A percentile compares a stretch with the other conserved stretches of the same genome.
Conservation (phyloP, 2,329 filamentous ascomycete species). For the Graphilbum fragrans region DNA sequence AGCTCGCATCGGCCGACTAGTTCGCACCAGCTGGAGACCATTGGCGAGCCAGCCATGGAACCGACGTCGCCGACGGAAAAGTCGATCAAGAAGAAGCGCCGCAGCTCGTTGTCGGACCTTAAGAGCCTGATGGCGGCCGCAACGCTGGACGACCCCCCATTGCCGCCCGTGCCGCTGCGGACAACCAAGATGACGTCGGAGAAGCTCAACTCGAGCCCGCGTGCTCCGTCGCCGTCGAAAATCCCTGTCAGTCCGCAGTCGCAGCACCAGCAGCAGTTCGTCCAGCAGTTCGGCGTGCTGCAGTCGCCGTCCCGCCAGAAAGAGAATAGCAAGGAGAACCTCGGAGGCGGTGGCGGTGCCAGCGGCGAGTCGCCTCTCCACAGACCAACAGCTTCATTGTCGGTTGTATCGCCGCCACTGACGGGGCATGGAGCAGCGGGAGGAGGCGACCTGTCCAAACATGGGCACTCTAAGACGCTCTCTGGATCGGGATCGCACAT, state of each 20-base stretch:
- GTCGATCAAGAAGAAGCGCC: slow-evolving; percentile 61
- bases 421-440: too few relatives aligned
- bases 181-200: slow-evolving; percentile 41
- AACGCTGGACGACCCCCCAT: slow-evolving; percentile 29
- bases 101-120: slow-evolving; percentile 85
- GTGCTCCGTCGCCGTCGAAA: slow-evolving; percentile 31
- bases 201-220: slow-evolving; percentile 42
- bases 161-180: slow-evolving; percentile 33
- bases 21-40: slow-evolving; percentile 43
- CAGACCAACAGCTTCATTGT: background rate
- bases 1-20: slow-evolving; percentile 37
- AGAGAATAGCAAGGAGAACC: slow-evolving; percentile 25
- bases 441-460: slow-evolving; percentile 8
- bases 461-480: slow-evolving; percentile 33
- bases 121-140: slow-evolving; percentile 50
- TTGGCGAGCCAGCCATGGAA: slow-evolving; percentile 42
- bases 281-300: background rate
- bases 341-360: background rate
- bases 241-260: slow-evolving; percentile 39
- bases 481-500: slow-evolving; percentile 36
- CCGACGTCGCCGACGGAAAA: slow-evolving; percentile 18
- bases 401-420: slow-evolving; percentile 5
- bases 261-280: slow-evolving; percentile 8
- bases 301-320: slow-evolving; percentile 26
- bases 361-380: slow-evolving; percentile 6